Evolutionary conservation across 169 alveolate genomes (phyloP).

Genomic region (Fabrea salina): DNA sequence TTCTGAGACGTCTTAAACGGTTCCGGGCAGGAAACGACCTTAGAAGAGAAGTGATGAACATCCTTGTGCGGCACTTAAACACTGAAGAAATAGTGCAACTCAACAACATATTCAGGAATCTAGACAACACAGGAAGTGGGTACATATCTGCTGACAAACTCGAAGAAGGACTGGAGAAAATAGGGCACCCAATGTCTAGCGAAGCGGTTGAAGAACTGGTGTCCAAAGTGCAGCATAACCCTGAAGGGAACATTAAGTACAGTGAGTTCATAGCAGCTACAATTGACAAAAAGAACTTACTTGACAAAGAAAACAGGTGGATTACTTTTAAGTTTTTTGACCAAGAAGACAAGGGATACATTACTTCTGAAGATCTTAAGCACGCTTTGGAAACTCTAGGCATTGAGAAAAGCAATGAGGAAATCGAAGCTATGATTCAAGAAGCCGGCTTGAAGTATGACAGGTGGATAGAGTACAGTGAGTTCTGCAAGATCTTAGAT

Average conservation of each 20-base stretch:
- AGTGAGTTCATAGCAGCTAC: no score
- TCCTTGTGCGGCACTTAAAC: neutral
- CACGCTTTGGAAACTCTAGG: conserved; percentile 24
- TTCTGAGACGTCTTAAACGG: neutral
- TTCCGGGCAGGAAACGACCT: neutral
- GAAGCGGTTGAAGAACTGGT: no score
- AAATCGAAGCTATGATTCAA: no score
- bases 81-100: neutral
- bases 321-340: conserved; percentile 41
- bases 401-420: neutral
- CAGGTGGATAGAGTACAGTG: no score
- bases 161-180: neutral
- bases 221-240: no score
- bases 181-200: no score
- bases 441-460: no score
- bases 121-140: neutral
- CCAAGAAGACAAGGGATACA: conserved; percentile 45
- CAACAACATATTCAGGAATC: neutral
- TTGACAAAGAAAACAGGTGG: no score
- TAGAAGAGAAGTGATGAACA: neutral
- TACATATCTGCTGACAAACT: neutral
- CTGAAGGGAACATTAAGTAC: no score
- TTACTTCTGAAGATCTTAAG: conserved; percentile 32
- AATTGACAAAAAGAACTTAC: no score
- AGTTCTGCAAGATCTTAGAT: no score